Conservation (phyloP, 2,329 filamentous ascomycete species). For the Colletotrichum navitas region DNA sequence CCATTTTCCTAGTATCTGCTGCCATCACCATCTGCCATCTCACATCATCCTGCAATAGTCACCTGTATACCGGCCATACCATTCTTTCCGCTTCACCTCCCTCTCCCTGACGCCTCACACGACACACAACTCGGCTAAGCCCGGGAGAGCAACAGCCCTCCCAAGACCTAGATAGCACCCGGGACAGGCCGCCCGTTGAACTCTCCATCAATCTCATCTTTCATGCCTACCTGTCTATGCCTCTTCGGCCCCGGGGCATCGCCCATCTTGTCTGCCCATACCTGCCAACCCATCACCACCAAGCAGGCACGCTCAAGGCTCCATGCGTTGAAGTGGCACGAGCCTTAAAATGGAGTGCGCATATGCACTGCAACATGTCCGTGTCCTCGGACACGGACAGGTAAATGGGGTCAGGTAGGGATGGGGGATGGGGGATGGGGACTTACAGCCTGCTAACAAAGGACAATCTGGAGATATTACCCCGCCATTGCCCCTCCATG, state of each 20-base stretch:
- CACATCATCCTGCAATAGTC: not conserved
- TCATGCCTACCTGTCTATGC: not conserved
- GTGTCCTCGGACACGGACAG: not conserved
- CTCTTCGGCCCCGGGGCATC: not conserved
- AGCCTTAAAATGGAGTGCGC: not conserved
- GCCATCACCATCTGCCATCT: not conserved
- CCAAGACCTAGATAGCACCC: constrained; percentile 1
- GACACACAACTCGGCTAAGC: not conserved
- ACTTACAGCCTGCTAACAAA: not conserved
- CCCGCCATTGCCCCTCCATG: not conserved
- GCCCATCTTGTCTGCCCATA: not conserved
- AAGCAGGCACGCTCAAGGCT: not conserved
- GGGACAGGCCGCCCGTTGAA: constrained; percentile 24
- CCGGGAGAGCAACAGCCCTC: no score
- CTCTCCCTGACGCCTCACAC: not conserved
- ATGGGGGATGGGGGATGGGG: not conserved
- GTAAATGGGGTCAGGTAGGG: not conserved
- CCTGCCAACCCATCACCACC: not conserved
- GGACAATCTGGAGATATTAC: not conserved
- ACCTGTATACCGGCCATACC: not conserved
- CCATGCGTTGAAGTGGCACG: not conserved
- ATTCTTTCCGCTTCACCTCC: not conserved
- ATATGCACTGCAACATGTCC: not conserved
- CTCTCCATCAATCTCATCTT: constrained; percentile 23
- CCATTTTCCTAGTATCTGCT: not conserved